Percentiles rank a stretch among this genome's conserved stretches.
Evolutionary conservation across 1,284 basidiomycete species (phyloP).

Genomic region (Cutaneotrichosporon daszewskae): DNA sequence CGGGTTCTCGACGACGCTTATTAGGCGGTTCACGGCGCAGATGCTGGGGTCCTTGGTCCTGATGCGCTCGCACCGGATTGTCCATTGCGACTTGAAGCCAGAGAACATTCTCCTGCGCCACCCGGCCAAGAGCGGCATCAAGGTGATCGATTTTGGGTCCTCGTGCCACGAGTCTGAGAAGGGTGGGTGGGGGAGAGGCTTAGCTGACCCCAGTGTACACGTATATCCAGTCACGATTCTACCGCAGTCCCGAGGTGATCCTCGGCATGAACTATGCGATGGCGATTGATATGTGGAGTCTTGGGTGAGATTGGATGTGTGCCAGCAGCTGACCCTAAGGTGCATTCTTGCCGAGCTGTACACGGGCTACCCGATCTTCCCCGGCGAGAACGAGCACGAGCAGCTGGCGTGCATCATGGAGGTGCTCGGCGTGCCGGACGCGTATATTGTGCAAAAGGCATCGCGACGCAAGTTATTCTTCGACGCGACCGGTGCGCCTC

Average conservation of each 20-base stretch:
- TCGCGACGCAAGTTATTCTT: conserved; percentile 94
- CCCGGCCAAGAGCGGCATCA: conserved; percentile 92
- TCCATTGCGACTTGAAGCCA: conserved; percentile 99
- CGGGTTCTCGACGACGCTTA: conserved; percentile 90
- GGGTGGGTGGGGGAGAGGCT: conserved; percentile 55
- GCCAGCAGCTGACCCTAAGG: too few relatives aligned
- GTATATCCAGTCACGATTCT: conserved; percentile 98
- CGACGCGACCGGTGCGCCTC: conserved; percentile 84
- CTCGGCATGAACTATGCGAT: conserved; percentile 92
- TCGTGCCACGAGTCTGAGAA: conserved; percentile 99
- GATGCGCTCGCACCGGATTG: conserved; percentile 93
- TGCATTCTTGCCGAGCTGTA: conserved; percentile 96
- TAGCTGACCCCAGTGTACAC: conserved; percentile 73
- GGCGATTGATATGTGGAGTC: conserved; percentile 95
- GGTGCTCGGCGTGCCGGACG: conserved; percentile 90
- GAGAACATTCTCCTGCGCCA: conserved; percentile 97
- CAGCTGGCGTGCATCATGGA: conserved; percentile 99
- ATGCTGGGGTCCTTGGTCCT: conserved; percentile 85
- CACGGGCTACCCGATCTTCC: conserved; percentile 99
- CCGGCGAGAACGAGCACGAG: conserved; percentile 99
- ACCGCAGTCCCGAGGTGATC: conserved; percentile 96
- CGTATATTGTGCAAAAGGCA: conserved; percentile 88
- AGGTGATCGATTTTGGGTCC: conserved; percentile 98
- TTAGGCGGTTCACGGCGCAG: conserved; percentile 92
- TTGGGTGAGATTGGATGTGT: too few relatives aligned